Evolutionary conservation across 2,329 filamentous ascomycete genomes (phyloP), one percentile per base, ranked within the genome.

Genomic region (Drechslerella coelobrocha): DNA sequence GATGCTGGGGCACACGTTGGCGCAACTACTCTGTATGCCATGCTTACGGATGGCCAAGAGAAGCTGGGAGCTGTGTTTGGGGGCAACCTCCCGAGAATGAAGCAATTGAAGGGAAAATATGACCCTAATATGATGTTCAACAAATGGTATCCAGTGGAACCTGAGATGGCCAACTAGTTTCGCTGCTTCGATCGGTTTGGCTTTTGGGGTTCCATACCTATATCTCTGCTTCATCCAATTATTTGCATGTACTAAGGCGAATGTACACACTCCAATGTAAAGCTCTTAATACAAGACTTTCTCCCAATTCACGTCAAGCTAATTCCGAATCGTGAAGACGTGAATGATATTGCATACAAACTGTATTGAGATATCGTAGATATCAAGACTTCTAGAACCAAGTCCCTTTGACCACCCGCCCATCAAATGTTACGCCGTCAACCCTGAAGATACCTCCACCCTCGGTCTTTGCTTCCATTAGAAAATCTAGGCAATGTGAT

Each of bases 51-150:
- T 23, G 66, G 66, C 10, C 47, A 71, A 10, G 66, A 71, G 54
- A 71, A 63, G 45, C 41, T 71, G 24, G 48, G 34, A 9, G 53
- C 66, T 14, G 66, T 71, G 14, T 71, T 71, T 45, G 68, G 68
- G 10, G 12, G 37, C 19, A 72, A 72, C 29, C 45, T 66, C 17
- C 50, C 29, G 56, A 80, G 78, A 55, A 76, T 85, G 73, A 77
- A 75, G 68, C 73, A 72, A 7, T 72, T 85, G 75, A 85, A 85
- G 79, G 71, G 75, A 26, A 79, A 80, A 73, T 84, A 83, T 68
- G 83, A 85, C 63, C 82, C 81, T 1, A 57, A 78, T 2, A 76
- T 78, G 26, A 78, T 75, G 59, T 84, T 83, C 62, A 80, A 78
- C 75, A 82, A 81, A 73, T 83, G 79, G 65, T 78, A 77, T 21